phyloP scores from a whole-genome alignment of 768 basidiomycete species.

The Filobasidium floriforme region DNA sequence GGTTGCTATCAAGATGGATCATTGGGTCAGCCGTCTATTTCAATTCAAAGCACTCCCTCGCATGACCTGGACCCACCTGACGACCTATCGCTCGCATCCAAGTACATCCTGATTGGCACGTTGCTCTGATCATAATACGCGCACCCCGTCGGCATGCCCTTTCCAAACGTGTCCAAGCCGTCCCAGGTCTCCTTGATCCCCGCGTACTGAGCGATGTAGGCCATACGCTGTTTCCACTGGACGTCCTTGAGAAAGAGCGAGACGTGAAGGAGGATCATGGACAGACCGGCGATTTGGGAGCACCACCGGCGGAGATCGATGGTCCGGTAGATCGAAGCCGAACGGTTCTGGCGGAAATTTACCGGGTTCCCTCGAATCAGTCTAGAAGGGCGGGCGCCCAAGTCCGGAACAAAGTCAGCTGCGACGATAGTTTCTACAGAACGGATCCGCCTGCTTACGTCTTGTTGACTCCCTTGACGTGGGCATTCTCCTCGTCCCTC shows the following conservation, averaged over 20 bases:
- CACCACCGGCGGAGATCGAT: neutral
- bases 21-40: neutral
- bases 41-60: neutral
- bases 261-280: conserved; percentile 1
- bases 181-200: conserved; percentile 1
- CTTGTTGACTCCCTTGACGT: neutral
- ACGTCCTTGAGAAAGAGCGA: conserved; percentile 2
- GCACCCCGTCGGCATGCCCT: neutral
- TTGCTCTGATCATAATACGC: conserved; percentile 3
- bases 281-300: neutral
- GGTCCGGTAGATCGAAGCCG: neutral
- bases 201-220: neutral
- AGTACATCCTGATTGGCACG: conserved; percentile 1
- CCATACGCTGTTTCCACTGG: neutral
- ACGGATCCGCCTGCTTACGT: neutral
- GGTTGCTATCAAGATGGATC: neutral
- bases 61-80: neutral
- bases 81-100: neutral
- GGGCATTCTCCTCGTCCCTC: neutral
- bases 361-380: neutral
- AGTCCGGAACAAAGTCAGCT: neutral
- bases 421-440: no score
- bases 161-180: conserved; percentile 3
- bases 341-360: neutral
- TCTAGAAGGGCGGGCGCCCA: neutral